phyloP scores from a whole-genome alignment of 768 basidiomycete genomes.

The Daedaleopsis nitida region DNA sequence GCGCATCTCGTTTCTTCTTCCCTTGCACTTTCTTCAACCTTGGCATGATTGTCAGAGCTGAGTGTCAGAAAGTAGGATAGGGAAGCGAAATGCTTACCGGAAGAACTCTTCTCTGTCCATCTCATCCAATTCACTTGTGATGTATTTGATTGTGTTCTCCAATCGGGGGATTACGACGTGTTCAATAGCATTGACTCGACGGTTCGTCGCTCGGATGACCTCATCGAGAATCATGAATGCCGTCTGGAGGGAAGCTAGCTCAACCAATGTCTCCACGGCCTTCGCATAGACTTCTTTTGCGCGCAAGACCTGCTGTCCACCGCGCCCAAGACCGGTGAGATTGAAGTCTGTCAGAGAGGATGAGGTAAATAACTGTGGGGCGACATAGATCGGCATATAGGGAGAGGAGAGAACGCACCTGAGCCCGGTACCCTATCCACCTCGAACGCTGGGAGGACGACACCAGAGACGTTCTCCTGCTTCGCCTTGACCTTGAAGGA shows the following conservation, averaged over 20 bases:
- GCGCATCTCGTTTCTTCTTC: slow-evolving; percentile 87
- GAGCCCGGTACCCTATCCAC: slow-evolving; percentile 84
- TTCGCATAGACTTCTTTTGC: slow-evolving; percentile 98
- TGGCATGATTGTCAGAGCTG: slow-evolving; percentile 8
- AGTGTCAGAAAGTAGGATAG: not conserved
- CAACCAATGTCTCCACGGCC: slow-evolving; percentile 95
- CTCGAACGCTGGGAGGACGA: slow-evolving; percentile 94
- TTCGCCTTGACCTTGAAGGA: slow-evolving; percentile 92
- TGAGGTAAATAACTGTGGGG: not conserved
- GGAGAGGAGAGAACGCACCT: slow-evolving; percentile 46
- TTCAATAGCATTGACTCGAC: slow-evolving; percentile 98
- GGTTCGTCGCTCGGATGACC: slow-evolving; percentile 98
- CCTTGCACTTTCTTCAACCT: slow-evolving; percentile 97
- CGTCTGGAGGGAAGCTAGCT: slow-evolving; percentile 94
- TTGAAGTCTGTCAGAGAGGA: slow-evolving; percentile 75
- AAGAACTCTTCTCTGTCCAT: slow-evolving; percentile 98
- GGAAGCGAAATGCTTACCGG: slow-evolving; percentile 48
- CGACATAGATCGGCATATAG: not conserved
- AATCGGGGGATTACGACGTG: slow-evolving; percentile 94
- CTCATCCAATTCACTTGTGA: slow-evolving; percentile 95
- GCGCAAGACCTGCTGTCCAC: slow-evolving; percentile 93
- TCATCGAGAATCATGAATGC: slow-evolving; percentile 99
- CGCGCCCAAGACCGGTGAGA: slow-evolving; percentile 93
- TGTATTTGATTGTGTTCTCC: slow-evolving; percentile 98
- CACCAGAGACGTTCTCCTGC: slow-evolving; percentile 98